These are phyloP conservation scores for Oldenlandia corymbosa DNA, from an alignment of 257 asterid species.

Conservation along the genomic window DNA sequence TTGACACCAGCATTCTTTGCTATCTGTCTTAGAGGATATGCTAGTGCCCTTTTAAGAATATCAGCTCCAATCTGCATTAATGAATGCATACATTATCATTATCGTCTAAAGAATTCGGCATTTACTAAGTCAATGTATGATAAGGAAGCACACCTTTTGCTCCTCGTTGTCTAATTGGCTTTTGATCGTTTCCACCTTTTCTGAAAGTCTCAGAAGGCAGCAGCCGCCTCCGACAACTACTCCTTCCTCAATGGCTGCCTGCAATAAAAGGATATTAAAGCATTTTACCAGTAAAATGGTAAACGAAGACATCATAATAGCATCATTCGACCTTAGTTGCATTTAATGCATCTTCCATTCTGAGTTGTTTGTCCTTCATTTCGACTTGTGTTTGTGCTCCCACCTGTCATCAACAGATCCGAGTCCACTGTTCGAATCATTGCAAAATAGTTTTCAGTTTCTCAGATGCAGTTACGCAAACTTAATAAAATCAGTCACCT, in stretches of 20 bases:
- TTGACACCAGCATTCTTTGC: conserved; percentile 79
- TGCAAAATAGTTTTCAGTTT: neutral
- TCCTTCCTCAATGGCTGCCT: conserved; percentile 94
- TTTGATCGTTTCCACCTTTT: conserved; percentile 50
- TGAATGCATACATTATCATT: neutral
- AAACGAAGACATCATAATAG: neutral
- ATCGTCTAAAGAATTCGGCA: neutral
- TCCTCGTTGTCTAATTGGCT: conserved; percentile 63
- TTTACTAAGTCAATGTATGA: neutral
- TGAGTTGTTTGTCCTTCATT: conserved; percentile 78
- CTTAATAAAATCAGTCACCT: conserved; percentile 34
- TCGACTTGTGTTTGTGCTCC: conserved; percentile 86
- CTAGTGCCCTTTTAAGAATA: conserved; percentile 60
- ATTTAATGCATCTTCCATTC: conserved; percentile 80
- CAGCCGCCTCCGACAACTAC: conserved; percentile 87
- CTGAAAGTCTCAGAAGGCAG: conserved; percentile 70
- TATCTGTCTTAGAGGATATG: conserved; percentile 75
- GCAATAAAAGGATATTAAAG: neutral
- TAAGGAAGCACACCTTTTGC: conserved; percentile 41
- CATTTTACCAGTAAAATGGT: neutral
- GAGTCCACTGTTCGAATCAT: neutral
- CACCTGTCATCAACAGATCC: conserved; percentile 34
- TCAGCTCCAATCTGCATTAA: conserved; percentile 75
- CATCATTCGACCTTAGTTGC: conserved; percentile 68
- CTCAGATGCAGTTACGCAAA: neutral